Evolutionary conservation across 768 basidiomycete species (phyloP).

Genomic region (Rhodotorula babjevae): DNA sequence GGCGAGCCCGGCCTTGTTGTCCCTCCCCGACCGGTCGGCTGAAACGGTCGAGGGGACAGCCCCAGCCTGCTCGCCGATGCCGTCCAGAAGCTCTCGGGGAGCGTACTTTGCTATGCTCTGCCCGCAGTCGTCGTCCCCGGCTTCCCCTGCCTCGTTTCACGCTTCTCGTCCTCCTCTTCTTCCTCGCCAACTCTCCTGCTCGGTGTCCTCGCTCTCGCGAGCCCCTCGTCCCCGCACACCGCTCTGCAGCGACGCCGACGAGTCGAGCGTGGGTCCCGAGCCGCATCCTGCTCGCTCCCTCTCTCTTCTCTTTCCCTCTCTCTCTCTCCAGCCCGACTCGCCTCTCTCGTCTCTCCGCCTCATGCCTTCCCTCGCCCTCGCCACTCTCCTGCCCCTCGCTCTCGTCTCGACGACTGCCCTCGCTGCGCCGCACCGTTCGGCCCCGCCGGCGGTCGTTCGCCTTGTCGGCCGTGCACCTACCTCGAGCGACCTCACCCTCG

Average conservation of each 20-base stretch:
- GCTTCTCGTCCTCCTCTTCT: neutral
- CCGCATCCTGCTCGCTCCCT: neutral
- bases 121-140: neutral
- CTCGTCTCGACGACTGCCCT: neutral
- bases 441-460: neutral
- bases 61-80: too few species aligned
- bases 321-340: neutral
- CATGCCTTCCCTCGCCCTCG: neutral
- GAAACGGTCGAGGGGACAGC: neutral
- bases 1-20: neutral
- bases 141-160: neutral
- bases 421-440: neutral
- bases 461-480: neutral
- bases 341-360: neutral
- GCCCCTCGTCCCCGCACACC: too few species aligned
- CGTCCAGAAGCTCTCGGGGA: neutral
- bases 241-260: too few species aligned
- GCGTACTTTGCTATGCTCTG: neutral
- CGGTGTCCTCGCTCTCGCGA: too few species aligned
- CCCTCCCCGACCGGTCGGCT: neutral
- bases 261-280: too few species aligned
- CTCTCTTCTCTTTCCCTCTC: neutral
- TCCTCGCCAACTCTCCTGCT: neutral
- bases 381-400: neutral
- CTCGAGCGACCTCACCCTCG: neutral